Conservation (phyloP, 2,329 filamentous ascomycete species). For the Torrubiella hemipterigena region DNA sequence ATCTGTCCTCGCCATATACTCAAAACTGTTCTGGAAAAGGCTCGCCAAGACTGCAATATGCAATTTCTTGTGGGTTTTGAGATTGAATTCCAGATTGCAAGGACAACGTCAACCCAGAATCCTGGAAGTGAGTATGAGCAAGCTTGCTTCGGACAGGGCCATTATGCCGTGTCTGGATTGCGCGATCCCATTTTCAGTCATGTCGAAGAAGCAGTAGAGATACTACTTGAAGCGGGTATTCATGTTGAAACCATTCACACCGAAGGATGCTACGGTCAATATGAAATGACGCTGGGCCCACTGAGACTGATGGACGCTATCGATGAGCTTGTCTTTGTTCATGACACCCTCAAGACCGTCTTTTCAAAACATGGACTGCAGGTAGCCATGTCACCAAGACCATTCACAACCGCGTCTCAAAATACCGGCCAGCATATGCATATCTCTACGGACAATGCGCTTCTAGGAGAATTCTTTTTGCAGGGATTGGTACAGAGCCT, state of each 20-base stretch:
- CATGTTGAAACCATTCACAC: constrained; percentile 4
- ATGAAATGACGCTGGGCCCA: constrained; percentile 6
- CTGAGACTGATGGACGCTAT: constrained; percentile 4
- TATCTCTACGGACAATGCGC: no score
- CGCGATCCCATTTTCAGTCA: constrained; percentile 3
- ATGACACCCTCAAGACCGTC: constrained; percentile 5
- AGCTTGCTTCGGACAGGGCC: constrained; percentile 2
- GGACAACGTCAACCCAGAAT: no score
- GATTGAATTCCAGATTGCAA: neutral
- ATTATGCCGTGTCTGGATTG: constrained; percentile 8
- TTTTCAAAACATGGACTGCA: constrained; percentile 3
- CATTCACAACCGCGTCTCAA: neutral
- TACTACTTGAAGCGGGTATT: constrained; percentile 3
- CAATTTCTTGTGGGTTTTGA: neutral
- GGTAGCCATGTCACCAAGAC: constrained; percentile 5
- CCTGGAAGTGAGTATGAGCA: constrained; percentile 16
- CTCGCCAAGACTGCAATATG: neutral
- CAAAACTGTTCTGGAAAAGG: neutral
- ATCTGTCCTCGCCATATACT: neutral
- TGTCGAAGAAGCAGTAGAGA: constrained; percentile 4
- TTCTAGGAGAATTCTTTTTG: no score
- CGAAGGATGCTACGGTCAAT: constrained; percentile 5
- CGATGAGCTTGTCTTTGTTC: constrained; percentile 5
- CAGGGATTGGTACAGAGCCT: no score
- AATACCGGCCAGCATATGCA: constrained; percentile 3